Conservation (phyloP, 2,329 filamentous ascomycete genomes). For the Didymosphaeria variabile region DNA sequence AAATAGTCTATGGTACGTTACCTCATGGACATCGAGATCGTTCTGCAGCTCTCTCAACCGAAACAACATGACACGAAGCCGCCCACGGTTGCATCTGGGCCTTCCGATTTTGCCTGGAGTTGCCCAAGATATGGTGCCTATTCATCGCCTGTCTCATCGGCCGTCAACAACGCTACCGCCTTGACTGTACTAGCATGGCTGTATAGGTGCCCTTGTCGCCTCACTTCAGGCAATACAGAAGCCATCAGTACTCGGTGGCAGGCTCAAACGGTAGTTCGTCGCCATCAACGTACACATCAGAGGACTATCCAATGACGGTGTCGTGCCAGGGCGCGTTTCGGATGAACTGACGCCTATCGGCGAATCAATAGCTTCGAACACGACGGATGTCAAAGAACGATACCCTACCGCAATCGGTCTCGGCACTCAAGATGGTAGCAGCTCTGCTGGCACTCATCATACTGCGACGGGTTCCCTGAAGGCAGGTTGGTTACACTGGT, state of each 20-base stretch:
- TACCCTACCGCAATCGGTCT: neutral
- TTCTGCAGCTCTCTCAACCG: too few species aligned
- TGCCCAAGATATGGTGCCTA: too few species aligned
- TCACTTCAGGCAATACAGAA: neutral
- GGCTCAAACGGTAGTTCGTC: neutral
- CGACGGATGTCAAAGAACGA: neutral
- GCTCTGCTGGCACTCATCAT: conserved; percentile 1
- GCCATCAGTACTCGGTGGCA: neutral
- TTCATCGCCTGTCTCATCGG: neutral
- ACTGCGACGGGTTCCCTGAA: neutral
- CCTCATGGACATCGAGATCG: too few species aligned
- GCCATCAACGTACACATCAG: neutral
- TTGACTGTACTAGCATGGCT: neutral
- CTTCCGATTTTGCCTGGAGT: too few species aligned
- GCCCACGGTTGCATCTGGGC: too few species aligned
- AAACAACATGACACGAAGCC: too few species aligned
- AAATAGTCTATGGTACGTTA: too few species aligned
- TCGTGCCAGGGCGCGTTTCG: neutral
- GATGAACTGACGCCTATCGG: neutral
- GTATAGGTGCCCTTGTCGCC: neutral
- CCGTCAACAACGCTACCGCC: neutral
- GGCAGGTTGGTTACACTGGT: conserved; percentile 17
- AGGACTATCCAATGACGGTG: neutral
- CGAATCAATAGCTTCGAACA: neutral
- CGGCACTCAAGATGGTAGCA: conserved; percentile 6